Evolutionary conservation across 2,329 filamentous ascomycete species (phyloP), one percentile per base, ranked within the genome.

Genomic region (Ascochyta clinopodiicola): DNA sequence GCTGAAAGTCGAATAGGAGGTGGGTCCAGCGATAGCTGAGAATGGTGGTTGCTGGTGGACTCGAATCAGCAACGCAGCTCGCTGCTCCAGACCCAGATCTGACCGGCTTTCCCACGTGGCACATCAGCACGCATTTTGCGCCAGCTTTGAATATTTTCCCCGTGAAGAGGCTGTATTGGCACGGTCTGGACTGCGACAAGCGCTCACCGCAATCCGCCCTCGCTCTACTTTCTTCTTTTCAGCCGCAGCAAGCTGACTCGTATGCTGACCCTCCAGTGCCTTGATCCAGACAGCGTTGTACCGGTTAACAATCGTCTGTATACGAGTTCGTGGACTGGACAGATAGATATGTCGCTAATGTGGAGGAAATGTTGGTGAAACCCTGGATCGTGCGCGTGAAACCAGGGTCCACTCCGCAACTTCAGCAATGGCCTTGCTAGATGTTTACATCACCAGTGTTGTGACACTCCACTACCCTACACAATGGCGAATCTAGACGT

Each of bases 401-500:
- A 25, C 44, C 38, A 29, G 45, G 46, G 36, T 39, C 52, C 40
- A 37, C 39, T 53, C 36, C 43, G 25, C 46, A 51, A 56, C 25
- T 43, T 56, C 36, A 35, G 36, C 15, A 50, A 32, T 37, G 36
- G 38, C 40, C 44, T 25, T 31, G 32, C 38, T 24, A 27, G 17
- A 40, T 31, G 21, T 13, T 17, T 6, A 24, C 34, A 24, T 43
- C 15, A 49, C 52, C 15, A 31, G 39, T 49, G 43, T 46, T 45
- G 21, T 22, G 32, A 45, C 44, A 32, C n/a, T 15, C 47, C 59
- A 62, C 50, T 55, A 54, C 49, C 45, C 34, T 31, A 27, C 59
- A 55, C 57, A 53, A 75, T 76, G 73, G 68, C 73, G 56, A 76
- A 75, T 71, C 76, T 97, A 25, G 91, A 96, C 71, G 82, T 86